A percentile compares a stretch with the other conserved stretches of the same genome.
phyloP scores from a whole-genome alignment of 1,284 basidiomycete genomes.

The Fomitopsis schrenkii region DNA sequence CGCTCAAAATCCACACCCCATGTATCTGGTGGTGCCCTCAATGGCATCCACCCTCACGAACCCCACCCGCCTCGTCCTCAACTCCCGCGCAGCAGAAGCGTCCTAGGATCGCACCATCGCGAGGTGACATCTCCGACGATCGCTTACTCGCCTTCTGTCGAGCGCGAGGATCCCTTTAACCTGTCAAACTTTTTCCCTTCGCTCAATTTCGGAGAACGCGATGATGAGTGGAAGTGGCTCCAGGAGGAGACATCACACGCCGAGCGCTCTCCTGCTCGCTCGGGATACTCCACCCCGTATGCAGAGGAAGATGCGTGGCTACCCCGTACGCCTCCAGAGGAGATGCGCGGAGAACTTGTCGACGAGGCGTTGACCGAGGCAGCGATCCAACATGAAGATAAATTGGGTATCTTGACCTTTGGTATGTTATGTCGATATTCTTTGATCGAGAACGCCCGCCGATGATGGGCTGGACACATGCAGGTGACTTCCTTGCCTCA shows the following conservation, averaged over 20 bases:
- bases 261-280: conserved; percentile 4
- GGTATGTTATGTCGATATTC: conserved; percentile 23
- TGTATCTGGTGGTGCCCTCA: conserved; percentile 11
- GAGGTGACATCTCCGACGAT: conserved; percentile 12
- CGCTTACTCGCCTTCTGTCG: conserved; percentile 6
- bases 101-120: conserved; percentile 5
- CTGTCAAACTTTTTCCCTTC: conserved; percentile 48
- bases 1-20: conserved; percentile 27
- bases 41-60: neutral
- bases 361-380: conserved; percentile 19
- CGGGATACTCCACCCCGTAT: conserved; percentile 19
- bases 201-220: conserved; percentile 16
- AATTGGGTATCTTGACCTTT: conserved; percentile 43
- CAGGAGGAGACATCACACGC: conserved; percentile 10
- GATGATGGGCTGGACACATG: neutral
- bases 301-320: conserved; percentile 23
- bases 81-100: conserved; percentile 20
- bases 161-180: conserved; percentile 44
- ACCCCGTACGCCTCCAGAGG: conserved; percentile 18
- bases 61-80: conserved; percentile 9
- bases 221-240: conserved; percentile 39
- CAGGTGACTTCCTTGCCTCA: conserved; percentile 16
- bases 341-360: conserved; percentile 14
- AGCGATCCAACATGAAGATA: conserved; percentile 43
- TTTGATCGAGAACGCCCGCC: neutral